Percentiles rank a stretch among this genome's conserved stretches.
phyloP scores from a whole-genome alignment of 176 grass and related monocot genomes.

The Poa annua region DNA sequence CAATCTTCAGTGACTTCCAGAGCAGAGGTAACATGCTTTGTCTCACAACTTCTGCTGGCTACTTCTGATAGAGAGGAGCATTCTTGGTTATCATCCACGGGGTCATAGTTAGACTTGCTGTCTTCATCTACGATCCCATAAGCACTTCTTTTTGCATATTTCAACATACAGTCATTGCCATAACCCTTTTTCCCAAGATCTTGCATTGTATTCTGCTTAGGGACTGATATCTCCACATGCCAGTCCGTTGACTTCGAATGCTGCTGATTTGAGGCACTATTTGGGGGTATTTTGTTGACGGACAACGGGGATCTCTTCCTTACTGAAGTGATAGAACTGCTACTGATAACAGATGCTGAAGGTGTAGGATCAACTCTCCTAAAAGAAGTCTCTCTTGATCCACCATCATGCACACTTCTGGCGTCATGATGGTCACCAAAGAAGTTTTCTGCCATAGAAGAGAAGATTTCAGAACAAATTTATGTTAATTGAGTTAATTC shows the following conservation, averaged over 20 bases:
- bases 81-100: constrained; percentile 66
- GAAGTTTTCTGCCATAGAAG: constrained; percentile 73
- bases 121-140: constrained; percentile 50
- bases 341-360: constrained; percentile 65
- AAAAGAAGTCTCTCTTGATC: constrained; percentile 74
- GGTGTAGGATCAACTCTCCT: constrained; percentile 59
- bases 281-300: constrained; percentile 60
- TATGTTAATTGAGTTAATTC: constrained; percentile 21
- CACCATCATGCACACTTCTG: constrained; percentile 68
- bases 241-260: constrained; percentile 61
- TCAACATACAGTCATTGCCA: constrained; percentile 37
- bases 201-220: constrained; percentile 60
- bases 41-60: constrained; percentile 78
- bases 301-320: constrained; percentile 81
- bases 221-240: constrained; percentile 88
- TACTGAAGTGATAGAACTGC: constrained; percentile 58
- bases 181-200: constrained; percentile 47
- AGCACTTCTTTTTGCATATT: constrained; percentile 54
- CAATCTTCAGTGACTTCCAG: constrained; percentile 50
- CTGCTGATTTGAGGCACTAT: constrained; percentile 57
- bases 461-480: constrained; percentile 35
- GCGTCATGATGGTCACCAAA: constrained; percentile 65
- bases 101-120: constrained; percentile 58
- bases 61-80: constrained; percentile 75
- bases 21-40: constrained; percentile 65